Conservation (phyloP, 2,329 filamentous ascomycete species). For the Penicillium sp. region DNA sequence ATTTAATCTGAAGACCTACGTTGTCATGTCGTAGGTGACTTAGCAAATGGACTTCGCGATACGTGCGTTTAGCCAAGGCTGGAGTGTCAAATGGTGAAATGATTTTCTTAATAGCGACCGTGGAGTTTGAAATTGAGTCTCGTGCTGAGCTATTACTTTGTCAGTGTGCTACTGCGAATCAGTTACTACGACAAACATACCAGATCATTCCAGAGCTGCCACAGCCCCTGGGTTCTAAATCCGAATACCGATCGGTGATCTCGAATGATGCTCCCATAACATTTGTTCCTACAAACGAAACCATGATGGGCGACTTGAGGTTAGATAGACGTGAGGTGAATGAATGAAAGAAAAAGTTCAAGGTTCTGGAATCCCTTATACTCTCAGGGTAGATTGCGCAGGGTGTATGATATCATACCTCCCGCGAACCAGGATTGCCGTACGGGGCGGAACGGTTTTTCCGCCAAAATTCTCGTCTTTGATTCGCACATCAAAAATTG, state of each 20-base stretch:
- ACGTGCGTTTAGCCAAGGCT: slow-evolving; percentile 4
- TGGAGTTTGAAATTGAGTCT: slow-evolving; percentile 2
- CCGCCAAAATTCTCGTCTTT: background rate
- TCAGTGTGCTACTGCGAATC: background rate
- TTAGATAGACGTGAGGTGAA: background rate
- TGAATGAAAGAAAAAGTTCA: background rate
- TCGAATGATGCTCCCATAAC: slow-evolving; percentile 6
- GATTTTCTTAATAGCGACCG: slow-evolving; percentile 8
- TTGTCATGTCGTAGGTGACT: slow-evolving; percentile 14
- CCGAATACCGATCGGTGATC: slow-evolving; percentile 1
- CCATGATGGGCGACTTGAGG: background rate
- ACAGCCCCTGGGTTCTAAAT: background rate
- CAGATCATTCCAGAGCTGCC: slow-evolving; percentile 6
- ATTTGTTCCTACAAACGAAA: background rate
- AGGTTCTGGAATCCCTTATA: background rate
- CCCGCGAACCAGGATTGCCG: background rate
- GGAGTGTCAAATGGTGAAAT: background rate
- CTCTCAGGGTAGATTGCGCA: background rate
- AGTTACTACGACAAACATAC: background rate
- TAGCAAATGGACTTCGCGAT: slow-evolving; percentile 8
- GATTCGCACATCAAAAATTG: background rate
- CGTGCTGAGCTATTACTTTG: background rate
- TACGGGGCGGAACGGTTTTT: background rate
- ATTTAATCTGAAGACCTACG: background rate
- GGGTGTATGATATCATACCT: background rate